Percentiles rank a stretch among this genome's conserved stretches.
These are phyloP conservation scores for Oryza australiensis DNA, from an alignment of 176 grass and related monocot genomes.

Conservation along the genomic window DNA sequence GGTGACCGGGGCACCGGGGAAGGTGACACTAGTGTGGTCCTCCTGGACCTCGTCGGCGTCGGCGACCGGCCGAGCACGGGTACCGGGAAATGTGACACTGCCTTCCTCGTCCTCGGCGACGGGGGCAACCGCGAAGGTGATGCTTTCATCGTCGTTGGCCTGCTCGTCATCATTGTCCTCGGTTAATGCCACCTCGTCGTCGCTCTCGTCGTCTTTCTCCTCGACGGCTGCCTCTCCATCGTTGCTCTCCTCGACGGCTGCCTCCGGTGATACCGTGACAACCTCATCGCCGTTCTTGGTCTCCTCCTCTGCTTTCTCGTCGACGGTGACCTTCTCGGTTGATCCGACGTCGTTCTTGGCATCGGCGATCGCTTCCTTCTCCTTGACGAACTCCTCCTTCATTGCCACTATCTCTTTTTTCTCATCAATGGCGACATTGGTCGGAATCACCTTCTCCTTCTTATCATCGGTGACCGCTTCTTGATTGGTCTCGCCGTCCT, in stretches of 20 bases:
- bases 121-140: slow-evolving; percentile 1
- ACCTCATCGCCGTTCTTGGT: not conserved
- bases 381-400: slow-evolving; percentile 28
- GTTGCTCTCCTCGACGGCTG: not conserved
- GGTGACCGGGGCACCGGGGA: not conserved
- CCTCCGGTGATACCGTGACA: not conserved
- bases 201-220: not conserved
- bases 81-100: not conserved
- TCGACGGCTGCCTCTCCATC: not conserved
- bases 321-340: not conserved
- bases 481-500: slow-evolving; percentile 8
- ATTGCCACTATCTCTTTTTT: slow-evolving; percentile 10
- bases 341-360: not conserved
- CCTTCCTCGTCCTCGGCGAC: slow-evolving; percentile 22
- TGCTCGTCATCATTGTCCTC: slow-evolving; percentile 29
- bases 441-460: slow-evolving; percentile 26
- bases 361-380: slow-evolving; percentile 3
- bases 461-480: not conserved
- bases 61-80: not conserved
- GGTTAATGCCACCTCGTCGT: not conserved
- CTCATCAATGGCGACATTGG: not conserved
- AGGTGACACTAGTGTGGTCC: not conserved
- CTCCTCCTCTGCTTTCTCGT: slow-evolving; percentile 6
- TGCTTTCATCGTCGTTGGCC: slow-evolving; percentile 23
- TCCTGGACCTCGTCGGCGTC: not conserved